These are phyloP conservation scores for Hebeloma cylindrosporum DNA, from an alignment of 768 basidiomycete species.

Conservation along the genomic window DNA sequence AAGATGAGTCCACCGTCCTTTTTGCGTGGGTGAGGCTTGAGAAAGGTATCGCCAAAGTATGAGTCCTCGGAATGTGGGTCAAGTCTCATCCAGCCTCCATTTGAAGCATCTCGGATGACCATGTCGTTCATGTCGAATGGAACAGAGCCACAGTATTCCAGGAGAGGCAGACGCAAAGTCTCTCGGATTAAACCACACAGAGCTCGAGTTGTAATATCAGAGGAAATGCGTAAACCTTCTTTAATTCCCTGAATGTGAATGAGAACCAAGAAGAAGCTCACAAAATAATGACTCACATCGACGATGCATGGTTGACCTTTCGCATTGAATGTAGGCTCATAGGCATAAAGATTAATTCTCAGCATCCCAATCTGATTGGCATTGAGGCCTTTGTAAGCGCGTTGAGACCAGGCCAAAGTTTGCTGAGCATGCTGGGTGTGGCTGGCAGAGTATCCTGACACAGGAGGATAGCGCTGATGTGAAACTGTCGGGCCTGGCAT, in stretches of 20 bases:
- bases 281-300: neutral
- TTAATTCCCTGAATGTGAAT: neutral
- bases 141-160: neutral
- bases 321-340: neutral
- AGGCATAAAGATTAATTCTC: neutral
- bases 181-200: neutral
- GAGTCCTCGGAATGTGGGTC: neutral
- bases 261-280: neutral
- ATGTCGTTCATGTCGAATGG: neutral
- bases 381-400: neutral
- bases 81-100: neutral
- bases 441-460: neutral
- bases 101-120: neutral
- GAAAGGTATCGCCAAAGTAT: neutral
- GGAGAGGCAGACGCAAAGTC: neutral
- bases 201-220: neutral
- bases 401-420: neutral
- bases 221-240: neutral
- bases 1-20: neutral
- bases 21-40: neutral
- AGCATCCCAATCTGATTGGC: neutral
- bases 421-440: neutral
- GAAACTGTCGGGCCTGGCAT: slow-evolving; percentile 1
- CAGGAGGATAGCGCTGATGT: neutral
- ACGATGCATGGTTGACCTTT: neutral